Percentiles rank a stretch among this genome's conserved stretches.
phyloP scores from a whole-genome alignment of 345 rosid genomes.

The Angophora floribunda region DNA sequence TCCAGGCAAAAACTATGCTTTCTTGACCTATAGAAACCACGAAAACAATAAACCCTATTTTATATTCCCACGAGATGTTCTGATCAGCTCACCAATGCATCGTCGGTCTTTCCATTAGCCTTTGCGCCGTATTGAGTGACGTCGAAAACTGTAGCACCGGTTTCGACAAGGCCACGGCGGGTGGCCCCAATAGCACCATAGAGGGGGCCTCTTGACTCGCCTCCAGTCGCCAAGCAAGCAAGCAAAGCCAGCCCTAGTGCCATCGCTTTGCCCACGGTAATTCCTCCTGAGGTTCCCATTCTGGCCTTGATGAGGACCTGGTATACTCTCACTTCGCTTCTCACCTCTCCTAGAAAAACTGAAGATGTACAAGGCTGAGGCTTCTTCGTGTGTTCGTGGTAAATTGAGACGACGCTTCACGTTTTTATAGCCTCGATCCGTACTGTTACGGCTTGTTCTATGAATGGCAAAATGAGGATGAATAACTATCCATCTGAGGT shows the following conservation, averaged over 20 bases:
- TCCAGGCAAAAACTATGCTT: neutral
- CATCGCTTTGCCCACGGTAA: neutral
- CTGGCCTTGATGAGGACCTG: neutral
- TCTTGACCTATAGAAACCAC: neutral
- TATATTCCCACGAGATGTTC: neutral
- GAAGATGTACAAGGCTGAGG: neutral
- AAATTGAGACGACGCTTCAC: neutral
- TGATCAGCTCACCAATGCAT: slow-evolving; percentile 13
- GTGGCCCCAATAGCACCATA: neutral
- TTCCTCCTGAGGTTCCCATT: neutral
- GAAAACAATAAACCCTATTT: neutral
- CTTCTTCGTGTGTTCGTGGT: neutral
- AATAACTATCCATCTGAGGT: neutral
- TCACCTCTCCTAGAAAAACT: neutral
- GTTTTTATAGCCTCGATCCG: neutral
- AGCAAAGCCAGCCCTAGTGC: neutral
- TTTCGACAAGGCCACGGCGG: neutral
- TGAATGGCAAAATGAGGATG: neutral
- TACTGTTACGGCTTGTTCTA: neutral
- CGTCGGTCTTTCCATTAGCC: slow-evolving; percentile 23
- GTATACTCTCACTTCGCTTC: neutral
- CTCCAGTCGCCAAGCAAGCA: neutral
- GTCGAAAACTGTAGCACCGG: slow-evolving; percentile 18
- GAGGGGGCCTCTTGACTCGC: neutral
- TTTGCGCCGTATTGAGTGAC: slow-evolving; percentile 31